Evolutionary conservation across 2,329 filamentous ascomycete genomes (phyloP).

Genomic region (Colletotrichum lentis): DNA sequence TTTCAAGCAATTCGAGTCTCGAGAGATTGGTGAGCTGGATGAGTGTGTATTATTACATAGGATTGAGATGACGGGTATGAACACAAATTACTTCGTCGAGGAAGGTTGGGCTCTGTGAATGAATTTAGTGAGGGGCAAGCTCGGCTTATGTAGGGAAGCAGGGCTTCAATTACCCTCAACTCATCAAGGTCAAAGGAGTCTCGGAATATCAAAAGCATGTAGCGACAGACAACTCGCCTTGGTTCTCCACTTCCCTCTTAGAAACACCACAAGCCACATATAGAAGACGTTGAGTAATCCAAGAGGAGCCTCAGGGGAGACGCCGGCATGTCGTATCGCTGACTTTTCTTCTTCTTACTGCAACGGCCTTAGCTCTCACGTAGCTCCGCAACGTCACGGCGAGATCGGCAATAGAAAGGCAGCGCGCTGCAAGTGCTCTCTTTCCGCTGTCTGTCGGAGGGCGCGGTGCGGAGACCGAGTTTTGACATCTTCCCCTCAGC

Average conservation of each 20-base stretch:
- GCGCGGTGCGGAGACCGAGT: slow-evolving; percentile 14
- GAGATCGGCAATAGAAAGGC: slow-evolving; percentile 3
- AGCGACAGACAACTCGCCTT: no score
- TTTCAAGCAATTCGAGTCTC: no score
- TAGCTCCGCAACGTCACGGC: background rate
- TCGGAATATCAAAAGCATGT: background rate
- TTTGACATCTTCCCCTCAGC: slow-evolving; percentile 7
- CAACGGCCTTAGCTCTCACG: background rate
- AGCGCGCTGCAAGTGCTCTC: background rate
- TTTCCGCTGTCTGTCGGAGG: slow-evolving; percentile 14
- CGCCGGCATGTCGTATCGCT: background rate
- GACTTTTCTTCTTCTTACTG: background rate
- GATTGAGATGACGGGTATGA: background rate
- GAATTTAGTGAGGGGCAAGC: background rate
- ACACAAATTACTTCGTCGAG: background rate
- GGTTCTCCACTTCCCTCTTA: background rate
- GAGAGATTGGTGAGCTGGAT: background rate
- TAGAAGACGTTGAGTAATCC: background rate
- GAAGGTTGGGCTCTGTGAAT: background rate
- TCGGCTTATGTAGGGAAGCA: background rate
- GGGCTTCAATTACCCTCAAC: background rate
- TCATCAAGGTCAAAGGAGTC: background rate
- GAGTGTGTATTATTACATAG: no score
- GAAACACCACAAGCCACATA: no score
- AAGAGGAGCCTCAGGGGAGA: background rate